Evolutionary conservation across 148 eudicot species (phyloP).

Genomic region (Limonium bicolor): DNA sequence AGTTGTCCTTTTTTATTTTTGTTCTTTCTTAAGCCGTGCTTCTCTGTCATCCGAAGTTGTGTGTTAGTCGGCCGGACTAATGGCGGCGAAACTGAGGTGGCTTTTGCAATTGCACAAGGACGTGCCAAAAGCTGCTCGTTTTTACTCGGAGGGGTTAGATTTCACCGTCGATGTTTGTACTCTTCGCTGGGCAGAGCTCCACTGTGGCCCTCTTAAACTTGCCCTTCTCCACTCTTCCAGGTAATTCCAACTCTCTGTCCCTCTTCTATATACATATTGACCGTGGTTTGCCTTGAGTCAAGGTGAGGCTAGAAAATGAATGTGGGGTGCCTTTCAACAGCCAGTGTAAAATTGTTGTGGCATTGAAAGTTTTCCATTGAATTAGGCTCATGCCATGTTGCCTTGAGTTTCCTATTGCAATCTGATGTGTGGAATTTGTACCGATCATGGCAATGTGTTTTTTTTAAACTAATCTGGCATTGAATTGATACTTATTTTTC

Average conservation of each 20-base stretch:
- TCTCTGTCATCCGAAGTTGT: too few species aligned
- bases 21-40: too few species aligned
- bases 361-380: too few species aligned
- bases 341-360: too few species aligned
- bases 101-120: constrained; percentile 86
- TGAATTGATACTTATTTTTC: background rate
- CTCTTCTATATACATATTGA: background rate
- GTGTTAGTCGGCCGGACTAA: too few species aligned
- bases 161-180: constrained; percentile 72
- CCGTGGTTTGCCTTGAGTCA: background rate
- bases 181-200: constrained; percentile 92
- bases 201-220: constrained; percentile 67
- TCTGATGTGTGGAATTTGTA: background rate
- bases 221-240: constrained; percentile 63
- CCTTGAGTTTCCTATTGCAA: background rate
- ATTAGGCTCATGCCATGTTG: background rate
- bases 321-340: background rate
- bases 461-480: background rate
- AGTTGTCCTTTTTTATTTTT: too few species aligned
- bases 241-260: constrained; percentile 15
- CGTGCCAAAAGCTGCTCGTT: constrained; percentile 81
- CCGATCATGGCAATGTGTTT: background rate
- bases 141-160: constrained; percentile 78
- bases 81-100: constrained; percentile 73
- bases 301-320: background rate